phyloP scores from a whole-genome alignment of 1,284 basidiomycete genomes.

The Pterulicium gracile region DNA sequence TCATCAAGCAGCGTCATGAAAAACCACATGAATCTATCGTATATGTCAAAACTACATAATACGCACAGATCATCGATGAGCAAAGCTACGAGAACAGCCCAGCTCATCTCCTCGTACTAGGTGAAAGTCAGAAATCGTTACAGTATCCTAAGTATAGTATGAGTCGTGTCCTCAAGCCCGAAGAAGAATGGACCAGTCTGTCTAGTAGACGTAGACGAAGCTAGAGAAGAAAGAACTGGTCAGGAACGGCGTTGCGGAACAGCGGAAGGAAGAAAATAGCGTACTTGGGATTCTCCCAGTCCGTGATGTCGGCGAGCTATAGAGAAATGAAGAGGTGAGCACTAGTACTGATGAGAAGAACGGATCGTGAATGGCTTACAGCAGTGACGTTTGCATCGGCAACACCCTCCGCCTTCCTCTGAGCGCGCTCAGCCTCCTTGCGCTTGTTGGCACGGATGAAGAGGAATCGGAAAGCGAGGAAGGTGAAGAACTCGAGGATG shows the following conservation, averaged over 20 bases:
- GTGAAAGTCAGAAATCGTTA: too few species aligned
- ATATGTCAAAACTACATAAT: too few species aligned
- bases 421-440: not conserved
- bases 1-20: too few species aligned
- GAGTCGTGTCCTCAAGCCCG: too few species aligned
- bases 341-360: not conserved
- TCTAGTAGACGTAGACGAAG: not conserved
- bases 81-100: too few species aligned
- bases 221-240: not conserved
- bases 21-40: too few species aligned
- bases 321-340: not conserved
- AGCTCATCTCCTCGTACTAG: too few species aligned
- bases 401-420: not conserved
- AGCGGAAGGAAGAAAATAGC: not conserved
- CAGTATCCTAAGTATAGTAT: too few species aligned
- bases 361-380: not conserved
- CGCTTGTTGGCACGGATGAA: constrained; percentile 9
- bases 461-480: constrained; percentile 10
- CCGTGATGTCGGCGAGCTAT: not conserved
- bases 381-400: constrained; percentile 1
- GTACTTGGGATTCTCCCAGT: constrained; percentile 2
- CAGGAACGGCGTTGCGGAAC: not conserved
- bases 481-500: constrained; percentile 12
- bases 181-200: too few species aligned
- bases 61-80: too few species aligned